Conservation (phyloP, 192 early-diverging fungal species). For the Diversispora eburnea region DNA sequence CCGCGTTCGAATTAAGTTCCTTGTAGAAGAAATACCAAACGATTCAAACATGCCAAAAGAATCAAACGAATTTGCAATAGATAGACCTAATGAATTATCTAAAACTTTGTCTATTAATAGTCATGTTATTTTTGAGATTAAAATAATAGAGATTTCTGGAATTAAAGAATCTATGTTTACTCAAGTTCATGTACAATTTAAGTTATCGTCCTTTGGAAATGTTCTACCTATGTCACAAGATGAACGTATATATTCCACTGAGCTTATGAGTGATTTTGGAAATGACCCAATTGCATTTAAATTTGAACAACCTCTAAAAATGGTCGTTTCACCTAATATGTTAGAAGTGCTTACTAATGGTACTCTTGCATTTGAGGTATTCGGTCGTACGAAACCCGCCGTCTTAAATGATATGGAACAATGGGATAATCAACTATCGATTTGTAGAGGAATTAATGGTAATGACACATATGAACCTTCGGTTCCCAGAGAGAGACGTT, state of each 20-base stretch:
- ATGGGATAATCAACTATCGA: slow-evolving; percentile 48
- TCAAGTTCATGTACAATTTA: slow-evolving; percentile 72
- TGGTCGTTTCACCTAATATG: slow-evolving; percentile 40
- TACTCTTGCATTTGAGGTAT: slow-evolving; percentile 49
- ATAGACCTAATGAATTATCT: slow-evolving; percentile 20
- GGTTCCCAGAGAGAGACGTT: slow-evolving; percentile 37
- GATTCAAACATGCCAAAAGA: slow-evolving; percentile 14
- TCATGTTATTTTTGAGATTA: slow-evolving; percentile 60
- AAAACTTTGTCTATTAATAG: slow-evolving; percentile 44
- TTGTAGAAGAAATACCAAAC: slow-evolving; percentile 25
- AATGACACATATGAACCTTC: slow-evolving; percentile 27
- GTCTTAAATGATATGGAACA: slow-evolving; percentile 43
- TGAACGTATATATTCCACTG: slow-evolving; percentile 59
- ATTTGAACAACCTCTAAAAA: slow-evolving; percentile 46
- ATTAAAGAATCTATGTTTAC: slow-evolving; percentile 58
- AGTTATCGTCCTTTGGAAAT: slow-evolving; percentile 59
- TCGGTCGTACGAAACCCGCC: slow-evolving; percentile 40
- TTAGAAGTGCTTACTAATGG: slow-evolving; percentile 40
- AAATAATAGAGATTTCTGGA: slow-evolving; percentile 54
- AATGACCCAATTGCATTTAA: slow-evolving; percentile 48
- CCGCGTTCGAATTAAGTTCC: slow-evolving; percentile 42
- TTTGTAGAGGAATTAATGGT: slow-evolving; percentile 42
- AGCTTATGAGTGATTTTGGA: slow-evolving; percentile 54
- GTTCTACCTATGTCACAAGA: slow-evolving; percentile 34
- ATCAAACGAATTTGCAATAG: too few species aligned